These are phyloP conservation scores for Psilocybe cubensis DNA, from an alignment of 768 basidiomycete genomes.

Conservation along the genomic window DNA sequence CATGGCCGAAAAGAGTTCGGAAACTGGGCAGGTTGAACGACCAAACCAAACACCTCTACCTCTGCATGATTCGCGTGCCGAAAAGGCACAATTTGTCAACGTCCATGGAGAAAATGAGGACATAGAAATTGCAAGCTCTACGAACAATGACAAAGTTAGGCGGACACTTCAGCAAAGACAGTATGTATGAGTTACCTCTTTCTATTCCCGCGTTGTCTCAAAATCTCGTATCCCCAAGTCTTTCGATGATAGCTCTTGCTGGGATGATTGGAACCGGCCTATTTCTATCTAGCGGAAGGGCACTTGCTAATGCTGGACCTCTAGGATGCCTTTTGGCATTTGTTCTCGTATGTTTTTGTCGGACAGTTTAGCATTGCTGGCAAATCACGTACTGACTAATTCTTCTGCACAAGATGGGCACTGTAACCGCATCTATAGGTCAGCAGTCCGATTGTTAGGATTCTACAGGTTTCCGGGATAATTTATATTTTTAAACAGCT, in stretches of 20 bases:
- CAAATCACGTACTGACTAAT: not conserved
- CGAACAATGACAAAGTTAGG: not conserved
- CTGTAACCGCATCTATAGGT: constrained; percentile 35
- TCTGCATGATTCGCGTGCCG: not conserved
- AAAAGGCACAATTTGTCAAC: not conserved
- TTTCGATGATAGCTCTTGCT: constrained; percentile 34
- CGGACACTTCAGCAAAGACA: not conserved
- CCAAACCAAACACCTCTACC: not conserved
- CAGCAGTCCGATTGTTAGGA: not conserved
- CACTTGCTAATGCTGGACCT: constrained; percentile 55
- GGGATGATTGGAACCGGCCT: constrained; percentile 57
- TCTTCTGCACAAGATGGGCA: constrained; percentile 30
- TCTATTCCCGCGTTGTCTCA: not conserved
- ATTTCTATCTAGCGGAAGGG: constrained; percentile 55
- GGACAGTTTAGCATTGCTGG: not conserved
- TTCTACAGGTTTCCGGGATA: not conserved
- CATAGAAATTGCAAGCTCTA: not conserved
- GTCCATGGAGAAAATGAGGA: not conserved
- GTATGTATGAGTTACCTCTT: not conserved
- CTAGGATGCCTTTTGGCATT: constrained; percentile 51
- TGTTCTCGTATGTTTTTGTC: constrained; percentile 40
- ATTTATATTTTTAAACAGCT: constrained; percentile 16
- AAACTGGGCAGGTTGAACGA: not conserved
- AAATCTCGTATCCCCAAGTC: not conserved
- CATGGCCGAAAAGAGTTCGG: too few relatives aligned